Evolutionary conservation across 1,284 basidiomycete genomes (phyloP).

Genomic region (Rhodotorula sp.): DNA sequence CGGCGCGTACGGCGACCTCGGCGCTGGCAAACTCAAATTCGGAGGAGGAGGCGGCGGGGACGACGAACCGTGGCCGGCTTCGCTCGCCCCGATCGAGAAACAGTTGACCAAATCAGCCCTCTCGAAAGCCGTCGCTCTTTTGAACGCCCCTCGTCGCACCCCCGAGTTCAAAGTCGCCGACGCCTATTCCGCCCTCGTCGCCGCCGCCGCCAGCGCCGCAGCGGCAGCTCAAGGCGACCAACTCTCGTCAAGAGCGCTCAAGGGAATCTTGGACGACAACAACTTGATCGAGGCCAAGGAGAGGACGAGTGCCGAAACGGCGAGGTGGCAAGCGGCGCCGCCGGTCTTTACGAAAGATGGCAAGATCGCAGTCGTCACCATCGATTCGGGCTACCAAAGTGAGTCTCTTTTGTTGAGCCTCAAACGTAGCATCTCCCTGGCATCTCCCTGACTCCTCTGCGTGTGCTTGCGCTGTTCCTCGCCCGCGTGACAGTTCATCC

Average conservation of each 20-base stretch:
- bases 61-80: constrained; percentile 35
- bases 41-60: constrained; percentile 5
- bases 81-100: constrained; percentile 31
- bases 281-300: constrained; percentile 36
- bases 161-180: constrained; percentile 39
- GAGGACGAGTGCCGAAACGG: constrained; percentile 37
- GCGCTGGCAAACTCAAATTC: constrained; percentile 35
- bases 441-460: no score
- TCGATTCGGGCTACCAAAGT: constrained; percentile 50
- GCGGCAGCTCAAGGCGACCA: background rate
- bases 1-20: constrained; percentile 43
- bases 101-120: constrained; percentile 37
- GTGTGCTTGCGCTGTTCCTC: no score
- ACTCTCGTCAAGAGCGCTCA: constrained; percentile 3
- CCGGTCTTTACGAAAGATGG: constrained; percentile 43
- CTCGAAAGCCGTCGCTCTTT: constrained; percentile 35
- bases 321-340: constrained; percentile 41
- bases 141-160: constrained; percentile 42
- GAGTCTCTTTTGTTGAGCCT: constrained; percentile 8
- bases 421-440: no score
- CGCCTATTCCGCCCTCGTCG: constrained; percentile 36
- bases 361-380: constrained; percentile 42
- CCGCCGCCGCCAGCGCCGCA: background rate
- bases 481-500: constrained; percentile 46
- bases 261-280: constrained; percentile 25